Conservation (phyloP, 148 eudicot genomes). For the Cornus controversa region DNA sequence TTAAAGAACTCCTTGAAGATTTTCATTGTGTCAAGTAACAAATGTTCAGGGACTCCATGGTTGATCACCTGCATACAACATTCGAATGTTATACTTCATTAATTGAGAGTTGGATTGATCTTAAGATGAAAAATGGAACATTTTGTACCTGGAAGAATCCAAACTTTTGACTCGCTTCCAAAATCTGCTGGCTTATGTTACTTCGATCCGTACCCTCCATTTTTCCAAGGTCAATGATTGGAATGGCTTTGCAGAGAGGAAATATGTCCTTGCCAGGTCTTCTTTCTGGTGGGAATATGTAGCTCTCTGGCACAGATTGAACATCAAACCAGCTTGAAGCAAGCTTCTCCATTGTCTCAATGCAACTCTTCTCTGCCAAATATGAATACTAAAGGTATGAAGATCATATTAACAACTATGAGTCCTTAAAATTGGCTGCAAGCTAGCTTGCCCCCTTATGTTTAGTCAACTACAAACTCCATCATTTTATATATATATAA, state of each 20-base stretch:
- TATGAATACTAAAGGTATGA: neutral
- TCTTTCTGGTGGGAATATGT: conserved; percentile 44
- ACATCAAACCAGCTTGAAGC: conserved; percentile 47
- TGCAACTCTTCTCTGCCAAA: neutral
- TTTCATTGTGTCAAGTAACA: conserved; percentile 33
- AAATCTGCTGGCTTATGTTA: conserved; percentile 27
- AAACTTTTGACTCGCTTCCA: conserved; percentile 39
- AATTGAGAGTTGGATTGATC: too few relatives aligned
- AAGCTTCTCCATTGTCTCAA: conserved; percentile 29
- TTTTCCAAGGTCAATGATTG: conserved; percentile 43
- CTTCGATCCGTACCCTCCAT: conserved; percentile 5
- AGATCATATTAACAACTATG: neutral
- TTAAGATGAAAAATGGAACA: too few relatives aligned
- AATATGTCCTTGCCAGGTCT: conserved; percentile 41
- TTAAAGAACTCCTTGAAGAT: conserved; percentile 49
- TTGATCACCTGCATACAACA: conserved; percentile 43
- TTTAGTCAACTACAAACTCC: conserved; percentile 3
- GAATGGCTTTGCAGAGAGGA: conserved; percentile 31
- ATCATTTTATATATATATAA: too few relatives aligned
- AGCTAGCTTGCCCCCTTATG: neutral
- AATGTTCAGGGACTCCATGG: conserved; percentile 48
- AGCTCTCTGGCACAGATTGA: conserved; percentile 40
- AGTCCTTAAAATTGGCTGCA: conserved; percentile 3
- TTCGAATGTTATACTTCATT: too few relatives aligned
- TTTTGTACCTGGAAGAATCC: conserved; percentile 65